A percentile compares a stretch with the other conserved stretches of the same genome.
Evolutionary conservation across 306 rosid species (phyloP).

Genomic region (Vachellia collinsii): DNA sequence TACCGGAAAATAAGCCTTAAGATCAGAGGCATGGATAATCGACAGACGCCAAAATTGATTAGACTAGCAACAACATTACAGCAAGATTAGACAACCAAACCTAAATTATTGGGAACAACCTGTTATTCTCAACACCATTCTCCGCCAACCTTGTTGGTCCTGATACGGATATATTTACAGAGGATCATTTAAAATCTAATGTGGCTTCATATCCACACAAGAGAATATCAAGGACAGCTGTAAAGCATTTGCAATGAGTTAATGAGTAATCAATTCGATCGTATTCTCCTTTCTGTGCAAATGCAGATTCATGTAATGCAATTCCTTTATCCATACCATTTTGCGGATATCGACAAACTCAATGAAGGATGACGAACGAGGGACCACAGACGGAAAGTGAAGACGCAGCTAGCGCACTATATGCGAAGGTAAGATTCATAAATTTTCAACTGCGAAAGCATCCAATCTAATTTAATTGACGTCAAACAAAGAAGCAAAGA

Average conservation of each 20-base stretch:
- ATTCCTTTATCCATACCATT: not conserved
- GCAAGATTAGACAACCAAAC: constrained; percentile 23
- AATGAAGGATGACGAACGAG: constrained; percentile 27
- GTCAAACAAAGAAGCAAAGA: constrained; percentile 27
- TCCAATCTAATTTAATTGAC: constrained; percentile 31
- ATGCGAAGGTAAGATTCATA: constrained; percentile 38
- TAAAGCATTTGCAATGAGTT: constrained; percentile 29
- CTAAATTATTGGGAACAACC: constrained; percentile 2
- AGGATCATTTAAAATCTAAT: not conserved
- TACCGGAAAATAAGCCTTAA: constrained; percentile 30
- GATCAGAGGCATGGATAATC: constrained; percentile 6
- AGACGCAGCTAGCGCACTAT: constrained; percentile 49
- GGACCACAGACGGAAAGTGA: constrained; percentile 41
- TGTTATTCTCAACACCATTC: no score
- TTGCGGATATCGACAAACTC: not conserved
- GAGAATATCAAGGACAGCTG: constrained; percentile 36
- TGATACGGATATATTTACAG: no score
- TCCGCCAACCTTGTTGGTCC: not conserved
- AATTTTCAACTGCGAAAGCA: constrained; percentile 32
- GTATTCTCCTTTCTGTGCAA: not conserved
- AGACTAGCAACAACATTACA: constrained; percentile 40
- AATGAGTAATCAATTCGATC: constrained; percentile 7
- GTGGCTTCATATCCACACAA: not conserved
- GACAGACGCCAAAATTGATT: constrained; percentile 45
- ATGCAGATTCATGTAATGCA: constrained; percentile 10